Percentiles rank a stretch among this genome's conserved stretches.
phyloP scores from a whole-genome alignment of 768 basidiomycete species.

The Amanita pseudoporphyria region DNA sequence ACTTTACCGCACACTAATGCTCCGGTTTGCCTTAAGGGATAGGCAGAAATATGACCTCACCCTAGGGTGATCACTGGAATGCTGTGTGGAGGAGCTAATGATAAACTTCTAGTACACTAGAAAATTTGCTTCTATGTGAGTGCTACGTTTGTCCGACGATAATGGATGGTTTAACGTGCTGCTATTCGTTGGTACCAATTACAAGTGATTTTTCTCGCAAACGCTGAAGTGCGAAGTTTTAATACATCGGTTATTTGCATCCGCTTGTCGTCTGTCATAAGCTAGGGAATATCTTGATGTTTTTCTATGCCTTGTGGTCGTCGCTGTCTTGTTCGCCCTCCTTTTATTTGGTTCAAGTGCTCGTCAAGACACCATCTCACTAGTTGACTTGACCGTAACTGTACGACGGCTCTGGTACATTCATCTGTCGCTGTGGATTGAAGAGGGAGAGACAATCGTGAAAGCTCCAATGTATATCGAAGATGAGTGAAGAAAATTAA shows the following conservation, averaged over 20 bases:
- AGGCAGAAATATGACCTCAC: no score
- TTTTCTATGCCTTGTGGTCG: not conserved
- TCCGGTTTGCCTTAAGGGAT: no score
- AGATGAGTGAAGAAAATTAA: no score
- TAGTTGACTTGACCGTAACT: not conserved
- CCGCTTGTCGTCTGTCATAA: not conserved
- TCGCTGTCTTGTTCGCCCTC: slow-evolving; percentile 5
- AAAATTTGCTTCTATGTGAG: not conserved
- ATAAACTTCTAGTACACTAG: no score
- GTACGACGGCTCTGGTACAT: not conserved
- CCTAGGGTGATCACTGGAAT: no score
- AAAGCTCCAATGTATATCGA: no score
- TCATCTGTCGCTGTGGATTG: not conserved
- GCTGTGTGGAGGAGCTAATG: no score
- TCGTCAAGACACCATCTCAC: not conserved
- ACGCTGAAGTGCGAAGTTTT: not conserved
- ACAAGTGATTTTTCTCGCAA: not conserved
- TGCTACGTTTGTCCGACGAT: not conserved
- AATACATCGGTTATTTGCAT: not conserved
- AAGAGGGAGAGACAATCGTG: no score
- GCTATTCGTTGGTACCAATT: not conserved
- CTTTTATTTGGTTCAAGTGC: slow-evolving; percentile 1
- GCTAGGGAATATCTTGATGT: not conserved
- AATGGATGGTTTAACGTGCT: not conserved
- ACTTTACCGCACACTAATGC: no score